Evolutionary conservation across 1,284 basidiomycete species (phyloP).

Genomic region (Megacollybia platyphylla): DNA sequence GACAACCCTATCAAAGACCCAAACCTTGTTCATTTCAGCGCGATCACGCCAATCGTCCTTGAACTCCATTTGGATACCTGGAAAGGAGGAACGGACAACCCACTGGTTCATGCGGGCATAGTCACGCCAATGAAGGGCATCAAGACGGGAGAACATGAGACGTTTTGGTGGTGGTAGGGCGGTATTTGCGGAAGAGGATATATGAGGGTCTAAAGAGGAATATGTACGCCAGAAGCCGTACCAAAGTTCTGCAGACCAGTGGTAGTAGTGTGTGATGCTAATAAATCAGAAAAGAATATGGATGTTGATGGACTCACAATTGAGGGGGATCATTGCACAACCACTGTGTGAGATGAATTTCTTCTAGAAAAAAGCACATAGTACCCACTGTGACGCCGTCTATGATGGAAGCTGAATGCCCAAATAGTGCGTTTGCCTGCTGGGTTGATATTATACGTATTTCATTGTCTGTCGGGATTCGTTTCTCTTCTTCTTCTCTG

Average conservation of each 20-base stretch:
- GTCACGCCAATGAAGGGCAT: slow-evolving; percentile 74
- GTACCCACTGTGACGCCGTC: slow-evolving; percentile 55
- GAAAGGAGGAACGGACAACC: slow-evolving; percentile 65
- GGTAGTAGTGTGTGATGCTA: slow-evolving; percentile 72
- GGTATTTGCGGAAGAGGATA: slow-evolving; percentile 51
- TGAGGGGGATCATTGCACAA: slow-evolving; percentile 75
- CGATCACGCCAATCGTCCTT: slow-evolving; percentile 73
- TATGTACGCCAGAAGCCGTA: slow-evolving; percentile 86
- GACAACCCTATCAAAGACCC: slow-evolving; percentile 75
- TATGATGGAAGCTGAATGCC: slow-evolving; percentile 42
- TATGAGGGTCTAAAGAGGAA: slow-evolving; percentile 62
- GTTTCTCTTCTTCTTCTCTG: slow-evolving; percentile 26
- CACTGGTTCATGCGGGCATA: slow-evolving; percentile 77
- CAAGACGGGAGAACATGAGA: slow-evolving; percentile 62
- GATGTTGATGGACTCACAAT: slow-evolving; percentile 39
- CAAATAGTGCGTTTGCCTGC: slow-evolving; percentile 60
- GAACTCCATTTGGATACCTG: slow-evolving; percentile 65
- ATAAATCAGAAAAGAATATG: slow-evolving; percentile 4
- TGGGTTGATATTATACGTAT: slow-evolving; percentile 63
- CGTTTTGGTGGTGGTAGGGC: slow-evolving; percentile 61
- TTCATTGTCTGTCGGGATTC: slow-evolving; percentile 63
- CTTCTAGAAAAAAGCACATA: neutral
- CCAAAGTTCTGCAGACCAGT: slow-evolving; percentile 81
- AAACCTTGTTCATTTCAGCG: slow-evolving; percentile 46
- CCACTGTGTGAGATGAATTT: slow-evolving; percentile 28